Base-by-base conservation (phyloP, 441 rosid species). In the Populus trichocarpa region DNA sequence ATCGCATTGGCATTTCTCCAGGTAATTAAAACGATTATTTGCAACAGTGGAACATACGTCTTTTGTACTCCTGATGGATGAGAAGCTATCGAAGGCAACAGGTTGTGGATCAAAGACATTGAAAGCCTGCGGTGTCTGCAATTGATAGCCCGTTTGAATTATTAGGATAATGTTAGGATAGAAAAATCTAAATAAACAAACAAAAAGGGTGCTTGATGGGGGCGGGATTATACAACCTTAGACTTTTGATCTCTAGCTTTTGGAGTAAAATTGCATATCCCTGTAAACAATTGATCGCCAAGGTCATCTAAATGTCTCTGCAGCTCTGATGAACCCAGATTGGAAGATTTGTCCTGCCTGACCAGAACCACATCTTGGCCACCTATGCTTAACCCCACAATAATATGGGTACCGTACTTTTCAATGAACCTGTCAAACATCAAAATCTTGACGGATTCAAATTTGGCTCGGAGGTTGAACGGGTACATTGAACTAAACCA, bases 371-470 rank as follows among this genome's bases (percentile, higher is more conserved):
- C 73, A 77, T 96, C 97, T 64, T 90, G 82, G 16, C 99, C 99
- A 18, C 99, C 99, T 2, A 96, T 81, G 63, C 94, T 81, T 23
- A 96, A 64, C 46, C 98, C 99, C 61, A 88, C 95, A 10, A 94
- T 82, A 5, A 96, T 76, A 76, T 94, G 99, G 40, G 99, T 96
- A 71, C 99, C 99, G 73, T 91, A 96, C 72, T 81, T 91, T 84
- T 91, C 90, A 20, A 96, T 92, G 78, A 96, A 96, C 77, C 99
- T 96, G 91, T 68, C 74, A 71, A 57, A 36, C 18, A 68, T 30
- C n/a, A 10, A 40, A 50, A 22, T 10, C 12, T 25, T 40, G 4
- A 25, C 32, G 65, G 42, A 50, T 28, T 65, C 53, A 46, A 26
- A 5, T 3, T 30, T 30, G 46, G 46, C 46, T 38, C 46, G 46